phyloP scores from a whole-genome alignment of 1,284 basidiomycete species.

The Trametes sp. region DNA sequence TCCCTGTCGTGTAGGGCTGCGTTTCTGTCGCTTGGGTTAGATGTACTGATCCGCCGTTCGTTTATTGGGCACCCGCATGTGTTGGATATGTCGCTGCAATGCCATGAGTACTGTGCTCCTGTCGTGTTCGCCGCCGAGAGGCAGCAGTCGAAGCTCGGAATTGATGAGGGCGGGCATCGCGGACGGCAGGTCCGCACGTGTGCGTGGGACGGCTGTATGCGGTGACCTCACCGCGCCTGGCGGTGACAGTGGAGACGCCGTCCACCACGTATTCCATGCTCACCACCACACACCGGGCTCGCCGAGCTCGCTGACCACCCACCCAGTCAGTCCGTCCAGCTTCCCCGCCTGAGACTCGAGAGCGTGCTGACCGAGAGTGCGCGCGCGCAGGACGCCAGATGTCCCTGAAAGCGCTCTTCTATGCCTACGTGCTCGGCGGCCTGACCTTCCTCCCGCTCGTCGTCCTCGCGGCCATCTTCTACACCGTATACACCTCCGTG shows the following conservation, averaged over 20 bases:
- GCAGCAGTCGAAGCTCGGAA: neutral
- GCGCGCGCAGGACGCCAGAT: constrained; percentile 42
- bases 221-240: constrained; percentile 32
- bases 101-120: neutral
- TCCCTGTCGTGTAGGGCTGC: neutral
- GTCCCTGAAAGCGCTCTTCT: constrained; percentile 72
- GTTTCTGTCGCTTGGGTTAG: neutral
- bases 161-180: neutral
- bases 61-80: neutral
- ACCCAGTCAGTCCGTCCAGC: constrained; percentile 7
- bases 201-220: constrained; percentile 27
- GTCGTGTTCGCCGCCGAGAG: neutral
- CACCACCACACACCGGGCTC: constrained; percentile 28
- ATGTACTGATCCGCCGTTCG: neutral
- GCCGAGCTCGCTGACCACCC: constrained; percentile 26
- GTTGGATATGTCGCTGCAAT: constrained; percentile 2
- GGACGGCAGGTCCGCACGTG: constrained; percentile 23
- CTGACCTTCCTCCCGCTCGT: constrained; percentile 85
- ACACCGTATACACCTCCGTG: constrained; percentile 78
- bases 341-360: neutral
- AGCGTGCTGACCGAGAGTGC: neutral
- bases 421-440: constrained; percentile 88
- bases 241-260: constrained; percentile 17
- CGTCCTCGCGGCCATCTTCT: constrained; percentile 60
- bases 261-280: constrained; percentile 35